Conservation (phyloP, 2,329 filamentous ascomycete species). For the Herpotrichia juniperi region DNA sequence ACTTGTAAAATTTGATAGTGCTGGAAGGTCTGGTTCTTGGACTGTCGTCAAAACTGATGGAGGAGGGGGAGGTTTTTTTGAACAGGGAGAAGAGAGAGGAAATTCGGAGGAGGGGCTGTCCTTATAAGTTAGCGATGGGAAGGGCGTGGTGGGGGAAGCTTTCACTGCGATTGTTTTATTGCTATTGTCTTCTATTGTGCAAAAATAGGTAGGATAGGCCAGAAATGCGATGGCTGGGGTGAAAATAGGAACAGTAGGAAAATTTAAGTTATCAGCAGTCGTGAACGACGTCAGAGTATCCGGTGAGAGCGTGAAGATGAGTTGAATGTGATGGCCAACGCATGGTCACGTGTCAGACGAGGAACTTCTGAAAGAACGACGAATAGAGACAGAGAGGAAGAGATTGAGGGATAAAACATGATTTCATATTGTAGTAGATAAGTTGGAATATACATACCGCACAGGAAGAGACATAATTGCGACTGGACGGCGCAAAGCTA, state of each 20-base stretch:
- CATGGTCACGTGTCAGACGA: background rate
- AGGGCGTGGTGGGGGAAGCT: background rate
- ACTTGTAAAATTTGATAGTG: background rate
- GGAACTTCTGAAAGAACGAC: too few relatives aligned
- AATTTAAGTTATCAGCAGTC: background rate
- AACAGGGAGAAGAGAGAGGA: background rate
- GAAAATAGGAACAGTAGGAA: background rate
- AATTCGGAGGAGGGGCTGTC: background rate
- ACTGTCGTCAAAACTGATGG: background rate
- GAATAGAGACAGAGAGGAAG: background rate
- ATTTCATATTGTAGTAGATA: background rate
- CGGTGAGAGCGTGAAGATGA: background rate
- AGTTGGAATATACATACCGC: slow-evolving; percentile 24
- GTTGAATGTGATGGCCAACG: background rate
- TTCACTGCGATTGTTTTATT: background rate
- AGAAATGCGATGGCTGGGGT: background rate
- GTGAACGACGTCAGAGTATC: background rate
- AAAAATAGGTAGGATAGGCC: slow-evolving; percentile 3
- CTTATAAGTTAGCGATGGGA: slow-evolving; percentile 2
- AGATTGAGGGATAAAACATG: background rate
- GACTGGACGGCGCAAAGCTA: background rate
- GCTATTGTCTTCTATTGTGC: slow-evolving; percentile 4
- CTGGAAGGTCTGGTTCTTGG: background rate
- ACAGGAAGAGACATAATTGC: slow-evolving; percentile 34
- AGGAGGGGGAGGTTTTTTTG: background rate